These are phyloP conservation scores for Boletus subluridellus DNA, from an alignment of 1,284 basidiomycete species.

Conservation along the genomic window DNA sequence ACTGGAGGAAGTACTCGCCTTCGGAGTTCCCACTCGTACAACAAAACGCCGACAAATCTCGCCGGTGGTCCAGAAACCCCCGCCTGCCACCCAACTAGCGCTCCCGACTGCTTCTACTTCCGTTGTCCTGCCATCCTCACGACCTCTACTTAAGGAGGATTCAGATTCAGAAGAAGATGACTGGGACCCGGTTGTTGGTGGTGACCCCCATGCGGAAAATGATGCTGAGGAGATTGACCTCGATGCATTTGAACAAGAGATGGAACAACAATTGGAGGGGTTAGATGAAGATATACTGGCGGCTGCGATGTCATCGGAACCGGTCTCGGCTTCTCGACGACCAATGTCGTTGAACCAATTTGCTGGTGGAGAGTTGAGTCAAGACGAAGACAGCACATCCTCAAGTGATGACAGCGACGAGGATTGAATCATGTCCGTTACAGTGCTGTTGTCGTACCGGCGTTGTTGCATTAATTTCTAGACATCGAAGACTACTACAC, in stretches of 20 bases:
- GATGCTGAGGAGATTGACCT: conserved; percentile 47
- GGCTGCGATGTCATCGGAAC: conserved; percentile 42
- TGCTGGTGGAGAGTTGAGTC: conserved; percentile 41
- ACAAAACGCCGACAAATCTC: conserved; percentile 42
- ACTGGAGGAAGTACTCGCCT: conserved; percentile 41
- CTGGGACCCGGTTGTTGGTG: conserved; percentile 48
- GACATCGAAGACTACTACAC: conserved; percentile 3
- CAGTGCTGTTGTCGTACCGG: not conserved
- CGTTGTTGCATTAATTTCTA: conserved; percentile 4
- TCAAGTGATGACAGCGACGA: conserved; percentile 70
- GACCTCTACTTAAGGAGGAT: conserved; percentile 25
- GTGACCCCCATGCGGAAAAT: conserved; percentile 36
- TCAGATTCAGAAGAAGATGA: conserved; percentile 57
- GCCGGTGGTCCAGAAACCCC: conserved; percentile 33
- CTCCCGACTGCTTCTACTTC: conserved; percentile 42
- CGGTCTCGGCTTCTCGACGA: conserved; percentile 27
- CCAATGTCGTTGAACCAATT: conserved; percentile 57
- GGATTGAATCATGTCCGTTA: conserved; percentile 38
- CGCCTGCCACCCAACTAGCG: conserved; percentile 38
- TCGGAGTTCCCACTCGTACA: conserved; percentile 37
- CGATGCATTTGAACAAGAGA: conserved; percentile 47
- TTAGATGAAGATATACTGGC: conserved; percentile 40
- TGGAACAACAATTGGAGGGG: conserved; percentile 44
- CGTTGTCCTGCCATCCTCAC: conserved; percentile 33
- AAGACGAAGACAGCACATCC: conserved; percentile 57